Base-by-base conservation (phyloP, 768 basidiomycete species). In the Ephemerocybe angulata region DNA sequence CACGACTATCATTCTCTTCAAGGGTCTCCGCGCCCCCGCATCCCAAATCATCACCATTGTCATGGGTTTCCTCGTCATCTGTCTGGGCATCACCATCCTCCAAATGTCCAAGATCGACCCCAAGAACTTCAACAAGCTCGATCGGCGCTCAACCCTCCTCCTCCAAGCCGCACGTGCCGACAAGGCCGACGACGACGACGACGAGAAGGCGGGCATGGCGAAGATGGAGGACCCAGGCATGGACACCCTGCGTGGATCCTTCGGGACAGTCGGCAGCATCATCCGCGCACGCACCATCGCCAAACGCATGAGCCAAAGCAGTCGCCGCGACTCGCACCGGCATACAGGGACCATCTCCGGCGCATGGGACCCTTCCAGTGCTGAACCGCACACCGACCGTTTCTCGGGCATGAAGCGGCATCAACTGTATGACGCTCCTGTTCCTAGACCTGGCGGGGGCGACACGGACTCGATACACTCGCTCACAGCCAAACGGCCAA, bases 41-140 rank as follows among this genome's bases (percentile, higher is more conserved):
- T 71, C 82, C 1, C 83, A 90, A 60, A 94, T 99, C 51, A 79
- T 98, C 49, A 97, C 94, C 1, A 80, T 98, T 54, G 87, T 96
- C 24, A 81, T 96, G 80, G 95, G 85, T 7, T 98, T 99, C 77
- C 70, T 97, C 58, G 85, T 89, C 55, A 95, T 95, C 52, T 93
- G 90, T 64, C 72, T 92, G 21, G 96, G 96, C 19, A 98, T 98
- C 68, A 90, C 89, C 28, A 86, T 99, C 59, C 84, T 99, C 7
- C 97, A 99, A 71, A 88, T 96, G 83, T 92, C 88, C 67, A 92
- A 92, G 73, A 84, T 98, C 60, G 96, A 99, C 65, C 96, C 97
- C 10, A 77, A 76, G 19, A 72, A 84, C 52, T 79, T 98, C 64
- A 76, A 76, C 55, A 83, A 84, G 46, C 87, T 99, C 63, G 97